These are phyloP conservation scores for Blastobotrys petasosporus DNA, from an alignment of 1,139 yeast species.

Conservation along the genomic window DNA sequence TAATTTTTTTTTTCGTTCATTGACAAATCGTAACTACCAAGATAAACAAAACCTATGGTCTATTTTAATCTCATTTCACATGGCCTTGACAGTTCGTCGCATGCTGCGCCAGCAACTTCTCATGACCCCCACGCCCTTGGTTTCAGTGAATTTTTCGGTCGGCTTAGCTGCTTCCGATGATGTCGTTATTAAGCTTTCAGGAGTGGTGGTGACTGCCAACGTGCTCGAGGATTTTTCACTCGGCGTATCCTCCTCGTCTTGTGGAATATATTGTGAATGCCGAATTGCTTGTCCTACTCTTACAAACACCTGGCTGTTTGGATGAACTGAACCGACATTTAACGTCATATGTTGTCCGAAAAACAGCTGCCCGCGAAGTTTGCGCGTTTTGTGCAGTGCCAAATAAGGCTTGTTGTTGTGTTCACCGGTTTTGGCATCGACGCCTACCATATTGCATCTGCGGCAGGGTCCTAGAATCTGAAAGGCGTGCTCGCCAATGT, in stretches of 20 bases:
- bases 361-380: constrained; percentile 17
- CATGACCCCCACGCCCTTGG: not conserved
- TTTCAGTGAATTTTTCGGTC: not conserved
- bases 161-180: too few relatives aligned
- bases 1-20: not conserved
- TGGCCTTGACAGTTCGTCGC: too few relatives aligned
- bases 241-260: not conserved
- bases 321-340: constrained; percentile 3
- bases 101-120: not conserved
- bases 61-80: too few relatives aligned
- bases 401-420: constrained; percentile 35
- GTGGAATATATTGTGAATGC: too few relatives aligned
- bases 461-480: constrained; percentile 32
- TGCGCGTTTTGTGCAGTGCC: constrained; percentile 28
- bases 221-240: not conserved
- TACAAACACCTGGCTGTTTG: not conserved
- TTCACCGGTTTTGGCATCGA: constrained; percentile 33
- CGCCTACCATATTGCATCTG: constrained; percentile 41
- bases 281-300: not conserved
- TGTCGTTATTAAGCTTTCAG: too few relatives aligned
- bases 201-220: too few relatives aligned
- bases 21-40: too few relatives aligned
- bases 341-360: constrained; percentile 24
- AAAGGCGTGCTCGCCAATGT: constrained; percentile 16
- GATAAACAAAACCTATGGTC: too few relatives aligned